Conservation (phyloP, 176 grass and related monocot genomes). For the Chloris gayana region DNA sequence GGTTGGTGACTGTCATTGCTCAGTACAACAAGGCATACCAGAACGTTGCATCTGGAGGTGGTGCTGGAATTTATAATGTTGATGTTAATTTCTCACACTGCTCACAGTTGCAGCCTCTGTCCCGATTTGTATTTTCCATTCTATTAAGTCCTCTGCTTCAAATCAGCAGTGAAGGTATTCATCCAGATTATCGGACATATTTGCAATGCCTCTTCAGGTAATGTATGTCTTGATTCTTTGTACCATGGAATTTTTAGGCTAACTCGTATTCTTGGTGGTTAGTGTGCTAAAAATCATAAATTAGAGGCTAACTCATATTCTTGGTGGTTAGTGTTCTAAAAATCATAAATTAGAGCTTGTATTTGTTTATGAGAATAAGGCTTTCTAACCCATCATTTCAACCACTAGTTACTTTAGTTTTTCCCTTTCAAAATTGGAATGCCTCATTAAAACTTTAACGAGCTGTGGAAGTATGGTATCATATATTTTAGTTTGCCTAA, state of each 20-base stretch:
- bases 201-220: constrained; percentile 98
- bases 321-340: too few species aligned
- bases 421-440: neutral
- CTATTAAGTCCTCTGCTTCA: constrained; percentile 76
- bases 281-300: neutral
- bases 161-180: constrained; percentile 63
- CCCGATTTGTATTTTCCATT: constrained; percentile 81
- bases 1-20: constrained; percentile 78
- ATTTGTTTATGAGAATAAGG: constrained; percentile 3
- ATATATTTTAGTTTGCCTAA: constrained; percentile 5
- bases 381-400: neutral
- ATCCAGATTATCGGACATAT: constrained; percentile 82
- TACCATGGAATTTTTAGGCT: constrained; percentile 22
- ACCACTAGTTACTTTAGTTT: neutral
- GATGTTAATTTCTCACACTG: constrained; percentile 89
- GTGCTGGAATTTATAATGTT: constrained; percentile 46
- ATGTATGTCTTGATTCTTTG: constrained; percentile 22
- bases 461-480: constrained; percentile 4
- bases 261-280: too few species aligned
- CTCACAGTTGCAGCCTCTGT: constrained; percentile 78
- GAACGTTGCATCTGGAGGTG: constrained; percentile 43
- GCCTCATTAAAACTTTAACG: constrained; percentile 11
- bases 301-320: too few species aligned
- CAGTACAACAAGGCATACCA: constrained; percentile 79
- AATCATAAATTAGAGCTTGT: constrained; percentile 8